phyloP scores from a whole-genome alignment of 805 yeast genomes.

The Spathaspora passalidarum region DNA sequence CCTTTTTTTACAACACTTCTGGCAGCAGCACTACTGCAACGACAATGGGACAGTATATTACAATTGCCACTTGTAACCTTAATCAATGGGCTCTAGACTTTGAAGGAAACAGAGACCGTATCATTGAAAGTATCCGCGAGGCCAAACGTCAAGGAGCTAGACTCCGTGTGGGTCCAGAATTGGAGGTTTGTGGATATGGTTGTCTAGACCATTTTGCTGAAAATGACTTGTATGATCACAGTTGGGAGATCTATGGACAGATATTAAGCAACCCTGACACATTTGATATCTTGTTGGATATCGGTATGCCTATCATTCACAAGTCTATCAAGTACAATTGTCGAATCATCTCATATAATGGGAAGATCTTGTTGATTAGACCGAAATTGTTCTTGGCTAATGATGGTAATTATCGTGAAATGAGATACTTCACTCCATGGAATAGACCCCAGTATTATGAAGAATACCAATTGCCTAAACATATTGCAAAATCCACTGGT shows the following conservation, averaged over 20 bases:
- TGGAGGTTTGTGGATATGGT: slow-evolving; percentile 93
- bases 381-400: slow-evolving; percentile 94
- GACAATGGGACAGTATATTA: slow-evolving; percentile 82
- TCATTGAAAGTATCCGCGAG: slow-evolving; percentile 69
- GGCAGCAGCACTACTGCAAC: too few relatives aligned
- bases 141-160: slow-evolving; percentile 78
- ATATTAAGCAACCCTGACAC: slow-evolving; percentile 68
- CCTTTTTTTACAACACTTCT: background rate
- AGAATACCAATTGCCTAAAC: slow-evolving; percentile 65
- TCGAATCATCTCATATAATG: slow-evolving; percentile 77
- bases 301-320: slow-evolving; percentile 93
- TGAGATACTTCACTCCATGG: slow-evolving; percentile 98
- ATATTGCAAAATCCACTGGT: slow-evolving; percentile 61
- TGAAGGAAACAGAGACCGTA: slow-evolving; percentile 94
- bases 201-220: slow-evolving; percentile 93
- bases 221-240: slow-evolving; percentile 80
- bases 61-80: slow-evolving; percentile 89
- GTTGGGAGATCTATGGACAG: slow-evolving; percentile 91
- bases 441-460: slow-evolving; percentile 73
- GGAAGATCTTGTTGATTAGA: slow-evolving; percentile 76
- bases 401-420: slow-evolving; percentile 97
- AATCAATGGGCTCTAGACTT: slow-evolving; percentile 99
- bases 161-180: slow-evolving; percentile 94
- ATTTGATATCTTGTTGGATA: slow-evolving; percentile 75
- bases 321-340: slow-evolving; percentile 89